Percentiles rank a stretch among this genome's conserved stretches.
These are phyloP conservation scores for Dunaliella primolecta DNA, from an alignment of 139 green algal species.

Conservation along the genomic window DNA sequence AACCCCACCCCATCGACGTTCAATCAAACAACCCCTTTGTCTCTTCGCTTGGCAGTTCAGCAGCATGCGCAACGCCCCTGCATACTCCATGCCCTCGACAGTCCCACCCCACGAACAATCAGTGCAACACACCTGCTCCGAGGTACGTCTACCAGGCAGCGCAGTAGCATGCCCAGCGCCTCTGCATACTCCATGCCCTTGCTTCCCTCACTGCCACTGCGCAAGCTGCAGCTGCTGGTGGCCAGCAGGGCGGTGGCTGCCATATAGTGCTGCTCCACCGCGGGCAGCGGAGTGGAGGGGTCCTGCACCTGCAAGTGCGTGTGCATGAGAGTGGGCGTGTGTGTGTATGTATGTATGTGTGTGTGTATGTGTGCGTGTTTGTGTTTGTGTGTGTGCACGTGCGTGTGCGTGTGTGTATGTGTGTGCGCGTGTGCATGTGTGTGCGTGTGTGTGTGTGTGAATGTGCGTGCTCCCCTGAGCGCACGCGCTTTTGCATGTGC, in stretches of 20 bases:
- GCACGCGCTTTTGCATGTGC: too few relatives aligned
- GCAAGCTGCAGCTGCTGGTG: not conserved
- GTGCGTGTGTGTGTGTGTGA: too few relatives aligned
- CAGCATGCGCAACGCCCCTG: not conserved
- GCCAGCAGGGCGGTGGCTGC: slow-evolving; percentile 46
- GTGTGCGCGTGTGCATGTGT: too few relatives aligned
- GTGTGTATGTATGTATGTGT: too few relatives aligned
- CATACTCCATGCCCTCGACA: not conserved
- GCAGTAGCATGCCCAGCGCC: slow-evolving; percentile 14
- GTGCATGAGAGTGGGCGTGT: too few relatives aligned
- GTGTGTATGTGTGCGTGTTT: too few relatives aligned
- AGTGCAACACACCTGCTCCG: slow-evolving; percentile 21
- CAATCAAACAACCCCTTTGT: slow-evolving; percentile 13
- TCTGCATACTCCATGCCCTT: not conserved
- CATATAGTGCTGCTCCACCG: slow-evolving; percentile 38
- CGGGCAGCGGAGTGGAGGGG: not conserved
- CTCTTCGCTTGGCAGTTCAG: slow-evolving; percentile 23
- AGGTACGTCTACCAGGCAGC: slow-evolving; percentile 25
- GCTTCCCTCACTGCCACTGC: not conserved
- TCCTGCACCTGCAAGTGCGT: not conserved
- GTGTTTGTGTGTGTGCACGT: too few relatives aligned
- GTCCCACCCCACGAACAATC: too few relatives aligned
- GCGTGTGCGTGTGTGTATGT: too few relatives aligned
- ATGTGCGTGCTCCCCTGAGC: too few relatives aligned
- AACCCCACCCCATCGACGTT: too few relatives aligned